Conservation (phyloP, 768 basidiomycete species). For the Psilocybe sp. region DNA sequence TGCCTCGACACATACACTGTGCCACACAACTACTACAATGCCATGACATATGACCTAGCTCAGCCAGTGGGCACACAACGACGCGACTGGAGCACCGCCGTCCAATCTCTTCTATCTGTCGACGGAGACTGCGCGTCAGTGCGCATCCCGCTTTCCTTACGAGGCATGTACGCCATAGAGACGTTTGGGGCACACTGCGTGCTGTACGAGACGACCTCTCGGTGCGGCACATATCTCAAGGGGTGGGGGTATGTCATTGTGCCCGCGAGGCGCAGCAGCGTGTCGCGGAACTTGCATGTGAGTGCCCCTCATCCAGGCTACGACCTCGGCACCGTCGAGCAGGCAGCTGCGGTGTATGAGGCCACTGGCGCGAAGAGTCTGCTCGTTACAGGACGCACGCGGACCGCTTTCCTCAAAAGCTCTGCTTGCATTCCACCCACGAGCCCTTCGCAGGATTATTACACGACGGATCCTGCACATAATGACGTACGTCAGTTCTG, state of each 20-base stretch:
- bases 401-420: conserved; percentile 28
- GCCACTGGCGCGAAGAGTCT: conserved; percentile 37
- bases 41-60: conserved; percentile 12
- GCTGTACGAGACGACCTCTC: conserved; percentile 15
- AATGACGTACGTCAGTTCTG: conserved; percentile 29
- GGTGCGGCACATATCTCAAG: conserved; percentile 13
- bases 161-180: conserved; percentile 13
- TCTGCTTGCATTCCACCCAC: conserved; percentile 28
- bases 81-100: conserved; percentile 11
- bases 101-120: conserved; percentile 12
- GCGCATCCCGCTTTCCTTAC: conserved; percentile 12
- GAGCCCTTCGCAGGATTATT: conserved; percentile 23
- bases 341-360: conserved; percentile 39
- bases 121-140: conserved; percentile 12
- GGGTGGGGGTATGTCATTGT: conserved; percentile 23
- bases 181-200: conserved; percentile 17
- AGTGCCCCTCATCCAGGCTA: conserved; percentile 44
- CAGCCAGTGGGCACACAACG: conserved; percentile 18
- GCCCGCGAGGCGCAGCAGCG: conserved; percentile 7
- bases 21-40: conserved; percentile 16
- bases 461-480: conserved; percentile 46
- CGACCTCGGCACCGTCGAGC: conserved; percentile 35
- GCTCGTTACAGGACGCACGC: conserved; percentile 36
- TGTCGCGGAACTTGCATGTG: conserved; percentile 33
- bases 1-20: conserved; percentile 29